phyloP scores from a whole-genome alignment of 805 yeast species.

The Yamadazyma sp. region DNA sequence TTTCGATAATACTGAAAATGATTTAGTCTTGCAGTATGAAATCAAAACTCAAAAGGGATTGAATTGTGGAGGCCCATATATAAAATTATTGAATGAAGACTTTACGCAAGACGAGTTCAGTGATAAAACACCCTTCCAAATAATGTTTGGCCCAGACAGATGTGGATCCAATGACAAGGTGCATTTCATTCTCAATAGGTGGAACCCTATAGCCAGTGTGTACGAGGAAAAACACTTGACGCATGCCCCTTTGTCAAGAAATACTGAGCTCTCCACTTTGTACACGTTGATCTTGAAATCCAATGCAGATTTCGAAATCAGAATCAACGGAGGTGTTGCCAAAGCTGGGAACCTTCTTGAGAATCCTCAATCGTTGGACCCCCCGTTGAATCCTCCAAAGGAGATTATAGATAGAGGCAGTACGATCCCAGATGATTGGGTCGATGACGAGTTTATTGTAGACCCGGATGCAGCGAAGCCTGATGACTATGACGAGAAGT shows the following conservation, averaged over 20 bases:
- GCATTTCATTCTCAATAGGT: slow-evolving; percentile 68
- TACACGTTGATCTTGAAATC: slow-evolving; percentile 76
- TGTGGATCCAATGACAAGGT: slow-evolving; percentile 82
- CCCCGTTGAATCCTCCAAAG: slow-evolving; percentile 65
- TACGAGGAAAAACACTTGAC: slow-evolving; percentile 68
- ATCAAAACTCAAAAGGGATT: slow-evolving; percentile 79
- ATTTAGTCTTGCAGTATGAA: slow-evolving; percentile 86
- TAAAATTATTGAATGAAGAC: slow-evolving; percentile 60
- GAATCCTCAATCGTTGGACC: slow-evolving; percentile 52
- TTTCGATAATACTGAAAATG: slow-evolving; percentile 58
- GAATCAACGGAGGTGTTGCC: slow-evolving; percentile 76
- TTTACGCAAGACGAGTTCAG: slow-evolving; percentile 47
- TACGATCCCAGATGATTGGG: slow-evolving; percentile 80
- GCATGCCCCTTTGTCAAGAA: slow-evolving; percentile 65
- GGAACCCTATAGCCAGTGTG: slow-evolving; percentile 52
- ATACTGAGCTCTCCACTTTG: slow-evolving; percentile 57
- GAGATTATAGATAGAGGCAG: slow-evolving; percentile 58
- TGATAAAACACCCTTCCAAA: slow-evolving; percentile 69
- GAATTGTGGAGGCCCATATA: slow-evolving; percentile 86
- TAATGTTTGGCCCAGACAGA: slow-evolving; percentile 94
- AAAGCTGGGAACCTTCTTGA: slow-evolving; percentile 67
- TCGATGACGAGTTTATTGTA: slow-evolving; percentile 60
- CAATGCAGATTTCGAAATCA: slow-evolving; percentile 69
- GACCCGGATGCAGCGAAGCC: slow-evolving; percentile 70
- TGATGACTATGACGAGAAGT: slow-evolving; percentile 78